phyloP scores from a whole-genome alignment of 768 basidiomycete genomes.

The Sarcodon aspratus region DNA sequence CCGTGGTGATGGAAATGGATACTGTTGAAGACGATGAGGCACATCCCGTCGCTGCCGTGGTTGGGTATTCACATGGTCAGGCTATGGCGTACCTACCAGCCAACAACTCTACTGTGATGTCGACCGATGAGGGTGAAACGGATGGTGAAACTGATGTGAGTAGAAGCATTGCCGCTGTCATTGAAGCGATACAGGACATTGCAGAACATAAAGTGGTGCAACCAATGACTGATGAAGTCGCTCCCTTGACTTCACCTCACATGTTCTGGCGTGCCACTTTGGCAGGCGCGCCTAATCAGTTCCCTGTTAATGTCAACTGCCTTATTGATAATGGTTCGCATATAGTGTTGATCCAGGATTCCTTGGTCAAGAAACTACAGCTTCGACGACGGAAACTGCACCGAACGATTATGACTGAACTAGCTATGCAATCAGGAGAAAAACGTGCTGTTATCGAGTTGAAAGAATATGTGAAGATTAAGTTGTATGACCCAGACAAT shows the following conservation, averaged over 20 bases:
- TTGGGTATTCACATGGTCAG: neutral
- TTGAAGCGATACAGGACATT: too few relatives aligned
- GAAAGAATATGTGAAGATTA: slow-evolving; percentile 1
- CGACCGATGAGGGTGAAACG: neutral
- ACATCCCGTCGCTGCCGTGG: neutral
- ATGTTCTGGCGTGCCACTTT: too few relatives aligned
- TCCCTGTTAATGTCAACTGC: too few relatives aligned
- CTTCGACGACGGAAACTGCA: neutral
- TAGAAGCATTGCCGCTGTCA: too few relatives aligned
- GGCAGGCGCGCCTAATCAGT: too few relatives aligned
- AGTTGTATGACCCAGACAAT: neutral
- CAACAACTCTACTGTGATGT: neutral
- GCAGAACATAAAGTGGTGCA: too few relatives aligned
- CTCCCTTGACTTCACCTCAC: too few relatives aligned
- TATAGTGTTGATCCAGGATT: slow-evolving; percentile 3
- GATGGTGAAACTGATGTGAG: slow-evolving; percentile 1
- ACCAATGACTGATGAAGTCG: too few relatives aligned
- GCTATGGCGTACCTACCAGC: neutral
- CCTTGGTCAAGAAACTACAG: neutral
- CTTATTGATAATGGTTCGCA: too few relatives aligned
- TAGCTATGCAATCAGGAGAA: too few relatives aligned
- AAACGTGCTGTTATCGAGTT: neutral
- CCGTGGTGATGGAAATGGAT: too few relatives aligned
- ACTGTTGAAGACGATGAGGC: neutral
- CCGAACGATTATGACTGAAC: neutral